Evolutionary conservation across 177 flowering plant species (phyloP), one percentile per base, ranked within the genome.

Genomic region (Vitis hybrid): DNA sequence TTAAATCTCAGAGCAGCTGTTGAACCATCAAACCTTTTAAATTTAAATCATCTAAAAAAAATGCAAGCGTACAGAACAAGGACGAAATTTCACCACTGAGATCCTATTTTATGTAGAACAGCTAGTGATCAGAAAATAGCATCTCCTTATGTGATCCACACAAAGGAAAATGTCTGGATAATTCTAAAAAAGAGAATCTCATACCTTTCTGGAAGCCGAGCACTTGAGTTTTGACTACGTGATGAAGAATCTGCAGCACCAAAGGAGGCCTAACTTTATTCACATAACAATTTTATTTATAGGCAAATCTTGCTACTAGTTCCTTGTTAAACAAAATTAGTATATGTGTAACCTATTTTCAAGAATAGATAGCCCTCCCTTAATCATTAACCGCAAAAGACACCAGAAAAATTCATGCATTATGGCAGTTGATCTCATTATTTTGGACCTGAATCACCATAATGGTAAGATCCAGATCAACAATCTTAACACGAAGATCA

Each of bases 181-280:
- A 51, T 30, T 23, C 12, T 51, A 23, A 21, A 11, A 56, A 30
- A 66, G 52, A 32, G 30, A 8, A 56, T 55, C 6, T 6, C 74
- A 77, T 71, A 94, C 98, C 98, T 91, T 80, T 94, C 98, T 67
- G 93, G 97, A 79, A 94, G 97, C 49, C 93, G 86, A 67, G 94
- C 81, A 80, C 79, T 86, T 70, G 87, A 82, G 72, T 65, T 84
- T 80, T 83, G 96, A 84, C 73, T 80, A 60, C 80, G 83, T 70
- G 90, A 67, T 62, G 87, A 77, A 60, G 86, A 74, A 45, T 89
- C 97, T 92, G 88, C 76, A 73, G 17, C 21, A 72, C 30, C 26
- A 68, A 67, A 70, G n/a, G 18, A 72, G 15, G 19, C 32, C 21
- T 26, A 45, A 11, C 51, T n/a, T 60, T 50, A 59, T 32, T 13